Base-by-base conservation (phyloP, 768 basidiomycete species). In the Glaciozyma martinii region DNA sequence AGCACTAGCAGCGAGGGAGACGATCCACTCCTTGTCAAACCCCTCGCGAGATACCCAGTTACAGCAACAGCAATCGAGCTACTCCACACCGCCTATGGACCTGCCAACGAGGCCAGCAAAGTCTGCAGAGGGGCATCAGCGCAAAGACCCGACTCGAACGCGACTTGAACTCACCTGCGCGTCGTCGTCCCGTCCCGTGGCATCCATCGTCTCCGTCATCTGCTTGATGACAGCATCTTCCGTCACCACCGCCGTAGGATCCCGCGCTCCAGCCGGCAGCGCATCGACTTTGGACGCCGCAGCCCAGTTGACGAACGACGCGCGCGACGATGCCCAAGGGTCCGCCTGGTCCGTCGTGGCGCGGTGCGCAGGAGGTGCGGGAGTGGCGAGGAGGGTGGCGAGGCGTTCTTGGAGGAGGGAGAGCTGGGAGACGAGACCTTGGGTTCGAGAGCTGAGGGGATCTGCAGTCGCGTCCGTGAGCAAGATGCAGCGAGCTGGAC, bases 251-350 rank as follows among this genome's bases (percentile, higher is more conserved):
- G 54, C 46, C 13, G 25, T 47, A 21, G 25, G 46, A 12, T 30
- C 58, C 8, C 32, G 40, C 18, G 21, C 32, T 3, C 19, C 32
- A 0, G 32, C 43, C 5, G 33, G 25, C 16, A 53, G 42, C 12
- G 57, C n/a, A 5, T 29, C 53, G n/a, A 37, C 56, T 56, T 70
- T 66, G 10, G 30, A 40, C 53, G 55, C 56, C 53, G 68, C 68
- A 25, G 62, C 65, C 68, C 65, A 66, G 37, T 70, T 66, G 68
- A 70, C 40, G 32, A 66, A 70, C 44, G 59, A 59, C 18, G 56
- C 57, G 9, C 68, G 49, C 6, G 42, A 54, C 1, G 30, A 18
- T 4, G 59, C 59, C 65, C 65, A 70, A 2, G 59, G 55, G 16
- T 62, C 62, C 29, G 19, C 63, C 18, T 25, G 47, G 8, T 12